These are phyloP conservation scores for Boeremia exigua DNA, from an alignment of 2,329 filamentous ascomycete genomes.

Conservation along the genomic window DNA sequence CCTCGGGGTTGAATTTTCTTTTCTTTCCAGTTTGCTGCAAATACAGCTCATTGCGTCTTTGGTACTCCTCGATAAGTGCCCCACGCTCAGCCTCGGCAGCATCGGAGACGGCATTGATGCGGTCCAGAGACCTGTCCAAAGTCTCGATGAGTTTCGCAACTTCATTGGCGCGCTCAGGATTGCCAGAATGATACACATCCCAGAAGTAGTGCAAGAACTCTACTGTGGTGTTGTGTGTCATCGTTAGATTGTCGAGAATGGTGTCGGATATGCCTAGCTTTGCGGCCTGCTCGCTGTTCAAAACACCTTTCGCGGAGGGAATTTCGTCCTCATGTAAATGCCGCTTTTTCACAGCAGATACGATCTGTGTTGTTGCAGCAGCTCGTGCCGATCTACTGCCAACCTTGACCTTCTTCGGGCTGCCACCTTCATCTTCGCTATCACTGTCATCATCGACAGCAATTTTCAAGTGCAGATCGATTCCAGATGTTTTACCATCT, in stretches of 20 bases:
- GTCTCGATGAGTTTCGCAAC: constrained; percentile 83
- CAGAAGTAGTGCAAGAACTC: constrained; percentile 99
- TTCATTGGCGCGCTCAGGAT: constrained; percentile 79
- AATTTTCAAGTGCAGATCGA: constrained; percentile 67
- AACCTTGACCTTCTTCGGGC: constrained; percentile 64
- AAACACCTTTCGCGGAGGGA: constrained; percentile 28
- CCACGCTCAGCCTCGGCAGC: constrained; percentile 79
- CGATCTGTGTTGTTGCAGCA: constrained; percentile 69
- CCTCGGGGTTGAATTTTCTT: constrained; percentile 70
- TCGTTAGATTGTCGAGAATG: constrained; percentile 67
- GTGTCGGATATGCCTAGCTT: constrained; percentile 46
- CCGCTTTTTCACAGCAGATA: constrained; percentile 68
- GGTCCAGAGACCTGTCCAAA: constrained; percentile 74
- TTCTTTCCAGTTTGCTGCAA: constrained; percentile 77
- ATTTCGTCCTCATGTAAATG: constrained; percentile 61
- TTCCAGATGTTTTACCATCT: constrained; percentile 43
- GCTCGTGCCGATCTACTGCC: constrained; percentile 72
- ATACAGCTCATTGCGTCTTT: constrained; percentile 72
- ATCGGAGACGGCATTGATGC: constrained; percentile 80
- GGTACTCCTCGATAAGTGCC: constrained; percentile 69
- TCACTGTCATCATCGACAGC: constrained; percentile 71
- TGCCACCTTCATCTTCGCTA: constrained; percentile 64
- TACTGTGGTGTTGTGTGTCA: constrained; percentile 89
- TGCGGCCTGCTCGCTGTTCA: constrained; percentile 38
- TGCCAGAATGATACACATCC: constrained; percentile 87